These are phyloP conservation scores for Pueraria montana DNA, from an alignment of 306 rosid genomes.

Conservation along the genomic window DNA sequence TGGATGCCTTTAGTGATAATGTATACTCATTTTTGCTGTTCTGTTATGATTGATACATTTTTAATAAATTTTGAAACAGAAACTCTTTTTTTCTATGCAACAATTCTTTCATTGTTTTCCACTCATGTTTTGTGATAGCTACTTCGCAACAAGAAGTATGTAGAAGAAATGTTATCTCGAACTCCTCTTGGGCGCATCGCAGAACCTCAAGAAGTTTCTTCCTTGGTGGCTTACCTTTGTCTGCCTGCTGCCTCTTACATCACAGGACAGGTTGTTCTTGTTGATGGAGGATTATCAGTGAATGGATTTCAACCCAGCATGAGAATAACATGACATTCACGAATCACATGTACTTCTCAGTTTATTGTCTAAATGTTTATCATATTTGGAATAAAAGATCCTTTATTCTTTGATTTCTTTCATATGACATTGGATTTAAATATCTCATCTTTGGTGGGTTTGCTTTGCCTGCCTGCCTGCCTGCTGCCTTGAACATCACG, in stretches of 20 bases:
- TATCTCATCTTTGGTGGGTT: constrained; percentile 57
- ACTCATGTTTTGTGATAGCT: constrained; percentile 50
- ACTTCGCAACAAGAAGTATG: constrained; percentile 60
- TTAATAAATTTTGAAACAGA: background rate
- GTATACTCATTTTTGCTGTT: background rate
- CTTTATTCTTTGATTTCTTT: background rate
- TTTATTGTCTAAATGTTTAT: background rate
- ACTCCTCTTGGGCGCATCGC: constrained; percentile 77
- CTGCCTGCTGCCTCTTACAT: constrained; percentile 92
- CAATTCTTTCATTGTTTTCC: constrained; percentile 23
- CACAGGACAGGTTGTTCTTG: constrained; percentile 78
- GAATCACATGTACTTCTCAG: constrained; percentile 33
- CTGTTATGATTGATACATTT: constrained; percentile 15
- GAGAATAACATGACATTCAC: constrained; percentile 42
- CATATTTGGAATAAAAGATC: too few species aligned
- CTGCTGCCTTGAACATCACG: constrained; percentile 67
- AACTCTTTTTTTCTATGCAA: background rate
- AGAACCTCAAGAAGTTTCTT: constrained; percentile 77
- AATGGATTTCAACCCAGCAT: constrained; percentile 67
- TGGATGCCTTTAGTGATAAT: background rate
- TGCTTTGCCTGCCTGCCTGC: constrained; percentile 74
- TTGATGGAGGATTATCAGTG: constrained; percentile 83
- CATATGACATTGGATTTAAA: background rate
- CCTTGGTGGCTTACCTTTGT: constrained; percentile 86
- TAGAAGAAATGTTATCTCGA: constrained; percentile 59